Percentiles rank a stretch among this genome's conserved stretches.
Conservation (phyloP, 495 filamentous ascomycete genomes). For the Xylaria acuta region DNA sequence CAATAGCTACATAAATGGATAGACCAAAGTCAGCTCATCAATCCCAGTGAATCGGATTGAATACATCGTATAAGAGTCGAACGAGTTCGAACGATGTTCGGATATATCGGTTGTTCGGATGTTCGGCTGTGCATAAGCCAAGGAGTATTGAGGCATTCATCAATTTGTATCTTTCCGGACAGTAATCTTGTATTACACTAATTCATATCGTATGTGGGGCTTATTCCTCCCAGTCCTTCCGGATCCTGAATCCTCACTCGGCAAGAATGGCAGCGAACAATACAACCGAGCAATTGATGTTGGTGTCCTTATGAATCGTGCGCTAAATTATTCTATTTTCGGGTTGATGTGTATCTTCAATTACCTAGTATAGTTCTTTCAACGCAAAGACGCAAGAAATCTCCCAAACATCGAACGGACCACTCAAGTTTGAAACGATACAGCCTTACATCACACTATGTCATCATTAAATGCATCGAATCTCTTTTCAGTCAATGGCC, state of each 20-base stretch:
- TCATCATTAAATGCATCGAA: background rate
- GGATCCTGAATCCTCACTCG: background rate
- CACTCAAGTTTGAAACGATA: background rate
- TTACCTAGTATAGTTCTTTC: background rate
- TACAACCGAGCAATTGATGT: background rate
- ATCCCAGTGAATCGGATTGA: background rate
- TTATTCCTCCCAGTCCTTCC: background rate
- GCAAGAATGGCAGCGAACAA: background rate
- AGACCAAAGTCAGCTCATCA: background rate
- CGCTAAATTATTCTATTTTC: background rate
- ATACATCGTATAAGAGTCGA: background rate
- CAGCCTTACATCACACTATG: background rate
- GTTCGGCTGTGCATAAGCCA: background rate
- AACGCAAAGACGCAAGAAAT: background rate
- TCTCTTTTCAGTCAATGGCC: background rate
- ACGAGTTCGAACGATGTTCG: background rate
- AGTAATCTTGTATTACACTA: background rate
- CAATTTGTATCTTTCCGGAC: background rate
- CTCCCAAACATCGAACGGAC: background rate
- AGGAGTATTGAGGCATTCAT: background rate
- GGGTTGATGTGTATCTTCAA: background rate
- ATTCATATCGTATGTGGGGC: background rate
- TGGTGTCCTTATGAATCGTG: background rate
- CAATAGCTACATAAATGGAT: background rate
- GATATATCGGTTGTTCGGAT: background rate